Evolutionary conservation across 345 rosid genomes (phyloP), one percentile per base, ranked within the genome.

Genomic region (Gossypium longicalyx): DNA sequence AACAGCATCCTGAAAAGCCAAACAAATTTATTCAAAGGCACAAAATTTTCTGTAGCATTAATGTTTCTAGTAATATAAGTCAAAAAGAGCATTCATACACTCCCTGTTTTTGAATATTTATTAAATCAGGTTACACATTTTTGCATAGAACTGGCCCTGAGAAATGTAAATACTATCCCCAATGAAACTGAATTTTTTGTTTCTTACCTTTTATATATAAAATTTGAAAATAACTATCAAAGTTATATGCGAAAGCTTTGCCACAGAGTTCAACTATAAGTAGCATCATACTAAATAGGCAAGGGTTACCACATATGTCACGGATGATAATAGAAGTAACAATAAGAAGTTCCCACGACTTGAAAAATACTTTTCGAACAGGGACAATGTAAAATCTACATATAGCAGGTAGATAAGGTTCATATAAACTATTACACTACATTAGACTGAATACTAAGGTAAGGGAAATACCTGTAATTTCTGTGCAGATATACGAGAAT

Each of bases 401-500:
- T 51, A 66, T 59, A 9, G 41, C 5, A 68, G 71, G 41, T 22
- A 34, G 60, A 54, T 56, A 43, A 48, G 1, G 10, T 74, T 65
- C 60, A 71, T 71, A 22, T 11, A 9, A 20, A 22, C 23, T 25
- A 11, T 19, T 27, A 20, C 48, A 43, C 70, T 44, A 58, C 71
- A 16, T 60, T 6, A 73, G 68, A 56, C 34, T 17, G 25, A 38
- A 69, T 65, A 71, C 49, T 47, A 17, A 44, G 13, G 48, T 49
- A 72, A 54, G 59, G 77, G 56, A 58, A 25, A 51, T 75, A 92
- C 98, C 90, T 82, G 89, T 71, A 95, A 86, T 29, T 74, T 64
- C 74, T 84, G 85, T 47, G 98, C 97, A 82, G 99, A 95, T 79
- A 95, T 85, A 57, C 98, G 96, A 65, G 99, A 95, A 85, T 95